Evolutionary conservation across 2,329 filamentous ascomycete species (phyloP).

Genomic region (Hypoxylon sp.): DNA sequence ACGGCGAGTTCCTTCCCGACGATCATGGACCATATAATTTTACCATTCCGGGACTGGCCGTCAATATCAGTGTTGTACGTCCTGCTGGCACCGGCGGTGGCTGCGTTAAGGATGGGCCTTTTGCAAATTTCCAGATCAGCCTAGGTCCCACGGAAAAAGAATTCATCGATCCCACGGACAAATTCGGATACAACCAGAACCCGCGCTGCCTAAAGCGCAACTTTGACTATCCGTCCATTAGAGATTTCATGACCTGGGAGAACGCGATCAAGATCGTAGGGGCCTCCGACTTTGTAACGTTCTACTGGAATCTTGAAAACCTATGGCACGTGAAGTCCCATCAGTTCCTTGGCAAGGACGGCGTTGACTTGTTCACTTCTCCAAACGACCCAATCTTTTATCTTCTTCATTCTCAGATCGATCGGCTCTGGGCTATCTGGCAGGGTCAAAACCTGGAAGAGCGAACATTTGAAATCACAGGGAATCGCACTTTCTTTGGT

Average conservation of each 20-base stretch:
- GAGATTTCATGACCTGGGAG: conserved; percentile 34
- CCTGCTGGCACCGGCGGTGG: conserved; percentile 38
- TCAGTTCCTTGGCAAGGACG: conserved; percentile 37
- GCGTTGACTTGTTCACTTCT: conserved; percentile 36
- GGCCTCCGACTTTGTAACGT: conserved; percentile 13
- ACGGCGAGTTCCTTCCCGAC: conserved; percentile 31
- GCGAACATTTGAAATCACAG: conserved; percentile 32
- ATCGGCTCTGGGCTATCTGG: conserved; percentile 42
- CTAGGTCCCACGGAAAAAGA: conserved; percentile 36
- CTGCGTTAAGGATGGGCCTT: conserved; percentile 36
- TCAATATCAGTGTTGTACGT: conserved; percentile 15
- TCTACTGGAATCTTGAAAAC: conserved; percentile 24
- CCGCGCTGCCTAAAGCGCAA: conserved; percentile 37
- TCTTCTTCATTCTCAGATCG: conserved; percentile 39
- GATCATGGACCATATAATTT: conserved; percentile 29
- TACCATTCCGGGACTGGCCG: conserved; percentile 26
- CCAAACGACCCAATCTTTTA: conserved; percentile 43
- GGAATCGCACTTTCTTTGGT: conserved; percentile 40
- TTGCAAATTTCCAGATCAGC: conserved; percentile 33
- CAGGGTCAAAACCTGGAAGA: conserved; percentile 36
- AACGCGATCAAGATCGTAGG: conserved; percentile 33
- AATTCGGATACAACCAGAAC: conserved; percentile 34
- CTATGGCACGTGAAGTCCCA: conserved; percentile 38
- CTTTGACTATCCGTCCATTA: conserved; percentile 26
- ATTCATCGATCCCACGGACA: conserved; percentile 24